phyloP scores from a whole-genome alignment of 2,329 filamentous ascomycete species.

The Xylaria sp. region DNA sequence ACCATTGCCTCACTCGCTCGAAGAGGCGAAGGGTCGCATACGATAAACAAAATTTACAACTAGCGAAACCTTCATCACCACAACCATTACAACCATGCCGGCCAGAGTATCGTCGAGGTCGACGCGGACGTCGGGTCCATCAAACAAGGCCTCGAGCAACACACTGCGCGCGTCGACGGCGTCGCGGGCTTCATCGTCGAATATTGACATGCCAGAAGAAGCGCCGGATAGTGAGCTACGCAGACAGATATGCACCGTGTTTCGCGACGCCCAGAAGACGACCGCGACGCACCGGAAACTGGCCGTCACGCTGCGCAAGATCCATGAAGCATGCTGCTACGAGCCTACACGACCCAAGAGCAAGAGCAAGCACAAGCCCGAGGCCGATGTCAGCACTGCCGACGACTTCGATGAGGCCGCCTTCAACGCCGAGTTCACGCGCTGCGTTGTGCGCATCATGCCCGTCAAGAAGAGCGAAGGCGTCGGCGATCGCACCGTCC shows the following conservation, averaged over 20 bases:
- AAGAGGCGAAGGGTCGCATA: neutral
- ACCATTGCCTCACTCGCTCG: neutral
- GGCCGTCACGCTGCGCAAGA: conserved; percentile 85
- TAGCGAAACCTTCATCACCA: neutral
- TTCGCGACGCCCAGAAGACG: conserved; percentile 86
- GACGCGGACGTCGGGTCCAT: conserved; percentile 57
- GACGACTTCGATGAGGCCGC: conserved; percentile 83
- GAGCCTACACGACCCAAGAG: conserved; percentile 66
- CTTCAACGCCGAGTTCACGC: conserved; percentile 86
- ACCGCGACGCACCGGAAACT: conserved; percentile 92
- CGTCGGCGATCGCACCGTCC: conserved; percentile 85
- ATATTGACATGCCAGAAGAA: conserved; percentile 73
- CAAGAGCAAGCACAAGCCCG: conserved; percentile 44
- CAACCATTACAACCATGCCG: conserved; percentile 56
- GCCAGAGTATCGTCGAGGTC: conserved; percentile 60
- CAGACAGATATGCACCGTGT: conserved; percentile 76
- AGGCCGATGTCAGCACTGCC: conserved; percentile 54
- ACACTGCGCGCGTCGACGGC: conserved; percentile 57
- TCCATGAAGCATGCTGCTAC: conserved; percentile 86
- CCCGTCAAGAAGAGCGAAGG: conserved; percentile 91
- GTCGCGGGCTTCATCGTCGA: conserved; percentile 60
- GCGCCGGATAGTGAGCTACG: conserved; percentile 76
- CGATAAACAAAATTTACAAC: neutral
- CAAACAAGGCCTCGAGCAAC: conserved; percentile 55
- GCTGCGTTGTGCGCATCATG: conserved; percentile 85